These are phyloP conservation scores for Penicillium frequentans DNA, from an alignment of 2,329 filamentous ascomycete genomes.

Conservation along the genomic window DNA sequence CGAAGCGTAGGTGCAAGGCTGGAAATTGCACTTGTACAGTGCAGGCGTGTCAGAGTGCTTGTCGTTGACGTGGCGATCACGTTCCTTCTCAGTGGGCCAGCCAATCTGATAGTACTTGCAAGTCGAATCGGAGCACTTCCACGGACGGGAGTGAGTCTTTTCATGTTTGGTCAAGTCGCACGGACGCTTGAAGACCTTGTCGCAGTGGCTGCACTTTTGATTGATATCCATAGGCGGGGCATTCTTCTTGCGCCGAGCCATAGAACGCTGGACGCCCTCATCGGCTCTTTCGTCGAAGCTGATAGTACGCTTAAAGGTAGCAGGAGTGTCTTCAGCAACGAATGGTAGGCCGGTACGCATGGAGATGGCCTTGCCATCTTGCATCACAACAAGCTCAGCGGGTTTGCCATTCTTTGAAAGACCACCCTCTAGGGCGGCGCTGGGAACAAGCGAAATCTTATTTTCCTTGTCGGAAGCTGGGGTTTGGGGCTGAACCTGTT, in stretches of 20 bases:
- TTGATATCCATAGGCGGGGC: constrained; percentile 80
- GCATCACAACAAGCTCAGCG: constrained; percentile 73
- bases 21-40: constrained; percentile 80
- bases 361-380: constrained; percentile 77
- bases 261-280: constrained; percentile 85
- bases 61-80: constrained; percentile 93
- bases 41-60: constrained; percentile 81
- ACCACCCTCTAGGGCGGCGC: constrained; percentile 78
- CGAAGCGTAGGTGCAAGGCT: constrained; percentile 86
- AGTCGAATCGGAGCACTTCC: constrained; percentile 78
- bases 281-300: constrained; percentile 59
- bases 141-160: constrained; percentile 94
- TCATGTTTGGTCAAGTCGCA: constrained; percentile 98
- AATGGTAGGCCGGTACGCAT: constrained; percentile 69
- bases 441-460: constrained; percentile 42
- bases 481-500: constrained; percentile 56
- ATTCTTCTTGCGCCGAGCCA: constrained; percentile 95
- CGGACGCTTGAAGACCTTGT: constrained; percentile 93
- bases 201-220: constrained; percentile 78
- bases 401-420: constrained; percentile 78
- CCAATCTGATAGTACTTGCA: constrained; percentile 91
- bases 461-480: not conserved
- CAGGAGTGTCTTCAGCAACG: constrained; percentile 43
- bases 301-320: constrained; percentile 53
- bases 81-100: constrained; percentile 97